A percentile compares a stretch with the other conserved stretches of the same genome.
Evolutionary conservation across 2,329 filamentous ascomycete species (phyloP).

Genomic region (Diaporthe sp.): DNA sequence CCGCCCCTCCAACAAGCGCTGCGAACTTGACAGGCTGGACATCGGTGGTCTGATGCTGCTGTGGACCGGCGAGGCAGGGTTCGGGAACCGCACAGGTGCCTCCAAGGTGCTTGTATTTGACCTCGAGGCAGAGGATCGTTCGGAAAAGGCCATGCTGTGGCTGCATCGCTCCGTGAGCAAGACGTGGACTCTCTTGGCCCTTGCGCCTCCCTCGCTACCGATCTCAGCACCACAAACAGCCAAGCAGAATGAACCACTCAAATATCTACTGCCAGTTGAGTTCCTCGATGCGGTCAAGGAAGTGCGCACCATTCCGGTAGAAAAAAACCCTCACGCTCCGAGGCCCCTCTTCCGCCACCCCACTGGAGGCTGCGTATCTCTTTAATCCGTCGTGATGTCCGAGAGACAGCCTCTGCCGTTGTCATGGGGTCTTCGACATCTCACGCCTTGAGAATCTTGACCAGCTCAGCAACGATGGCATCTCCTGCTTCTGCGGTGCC

Average conservation of each 20-base stretch:
- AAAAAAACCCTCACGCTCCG: constrained; percentile 14
- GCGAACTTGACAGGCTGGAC: too few species aligned
- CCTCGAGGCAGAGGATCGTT: too few species aligned
- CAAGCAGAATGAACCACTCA: background rate
- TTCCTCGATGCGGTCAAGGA: constrained; percentile 24
- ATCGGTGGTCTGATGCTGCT: too few species aligned
- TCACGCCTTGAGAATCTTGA: constrained; percentile 24
- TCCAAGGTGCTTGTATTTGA: too few species aligned
- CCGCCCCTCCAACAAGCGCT: too few species aligned
- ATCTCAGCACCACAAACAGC: too few species aligned
- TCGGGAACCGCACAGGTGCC: too few species aligned
- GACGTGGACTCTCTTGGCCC: too few species aligned
- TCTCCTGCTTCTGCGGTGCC: constrained; percentile 20
- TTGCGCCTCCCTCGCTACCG: too few species aligned
- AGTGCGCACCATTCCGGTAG: constrained; percentile 13
- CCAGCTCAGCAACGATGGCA: constrained; percentile 23
- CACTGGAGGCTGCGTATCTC: constrained; percentile 25
- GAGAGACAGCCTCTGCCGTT: constrained; percentile 16
- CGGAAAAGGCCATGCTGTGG: too few species aligned
- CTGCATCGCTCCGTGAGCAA: too few species aligned
- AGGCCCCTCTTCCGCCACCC: constrained; percentile 21
- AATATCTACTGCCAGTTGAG: constrained; percentile 24
- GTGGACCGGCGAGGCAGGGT: too few species aligned
- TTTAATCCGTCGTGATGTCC: constrained; percentile 22
- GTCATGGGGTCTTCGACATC: constrained; percentile 11